A percentile compares a stretch with the other conserved stretches of the same genome.
Evolutionary conservation across 192 early-diverging fungal species (phyloP).

Genomic region (Gonapodya sp.): DNA sequence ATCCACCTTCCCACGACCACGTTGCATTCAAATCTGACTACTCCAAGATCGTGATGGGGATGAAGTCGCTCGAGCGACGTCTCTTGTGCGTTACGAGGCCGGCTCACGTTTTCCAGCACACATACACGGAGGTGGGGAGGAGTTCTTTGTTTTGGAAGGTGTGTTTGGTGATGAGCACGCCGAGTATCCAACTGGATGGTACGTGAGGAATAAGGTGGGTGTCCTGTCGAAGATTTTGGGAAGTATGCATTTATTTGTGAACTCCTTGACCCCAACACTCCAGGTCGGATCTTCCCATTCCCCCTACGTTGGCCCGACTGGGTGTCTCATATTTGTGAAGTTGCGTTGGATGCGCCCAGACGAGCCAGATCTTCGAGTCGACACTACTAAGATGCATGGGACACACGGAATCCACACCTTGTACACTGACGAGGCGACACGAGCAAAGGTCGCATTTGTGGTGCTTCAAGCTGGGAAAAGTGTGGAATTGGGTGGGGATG

Average conservation of each 20-base stretch:
- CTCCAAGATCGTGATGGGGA: constrained; percentile 9
- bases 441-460: background rate
- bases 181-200: constrained; percentile 20
- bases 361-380: constrained; percentile 12
- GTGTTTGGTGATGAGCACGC: constrained; percentile 21
- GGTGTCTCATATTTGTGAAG: constrained; percentile 23
- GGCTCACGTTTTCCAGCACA: constrained; percentile 13
- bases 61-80: constrained; percentile 18
- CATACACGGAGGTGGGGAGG: constrained; percentile 22
- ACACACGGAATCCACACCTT: background rate
- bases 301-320: constrained; percentile 16
- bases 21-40: no score
- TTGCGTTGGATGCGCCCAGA: constrained; percentile 16
- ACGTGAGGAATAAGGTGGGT: constrained; percentile 18
- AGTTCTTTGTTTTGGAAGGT: constrained; percentile 25
- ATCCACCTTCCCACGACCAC: no score
- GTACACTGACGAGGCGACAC: background rate
- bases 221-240: no score
- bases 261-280: background rate
- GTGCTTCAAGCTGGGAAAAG: background rate
- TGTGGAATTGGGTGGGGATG: background rate
- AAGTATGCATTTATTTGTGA: background rate
- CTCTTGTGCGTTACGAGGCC: constrained; percentile 22
- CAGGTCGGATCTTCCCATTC: constrained; percentile 18
- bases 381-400: background rate